Conservation (phyloP, 257 asterid species). For the Ophiorrhiza pumila region DNA sequence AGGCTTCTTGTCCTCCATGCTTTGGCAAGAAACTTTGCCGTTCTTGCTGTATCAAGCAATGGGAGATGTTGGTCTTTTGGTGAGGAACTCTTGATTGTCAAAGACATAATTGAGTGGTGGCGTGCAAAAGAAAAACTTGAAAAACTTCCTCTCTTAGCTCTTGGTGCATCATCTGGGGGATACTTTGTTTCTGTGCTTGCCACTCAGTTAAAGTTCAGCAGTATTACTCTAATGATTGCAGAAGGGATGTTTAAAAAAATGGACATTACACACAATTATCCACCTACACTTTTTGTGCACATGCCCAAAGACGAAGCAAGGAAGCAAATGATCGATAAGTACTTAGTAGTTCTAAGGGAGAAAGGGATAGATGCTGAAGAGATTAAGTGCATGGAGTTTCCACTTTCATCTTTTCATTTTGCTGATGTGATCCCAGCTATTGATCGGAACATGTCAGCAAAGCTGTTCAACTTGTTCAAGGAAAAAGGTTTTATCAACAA, state of each 20-base stretch:
- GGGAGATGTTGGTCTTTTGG: constrained; percentile 80
- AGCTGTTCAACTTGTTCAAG: constrained; percentile 47
- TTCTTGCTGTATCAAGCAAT: constrained; percentile 70
- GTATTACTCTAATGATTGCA: constrained; percentile 71
- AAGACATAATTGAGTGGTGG: constrained; percentile 67
- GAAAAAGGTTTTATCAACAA: constrained; percentile 64
- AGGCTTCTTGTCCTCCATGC: constrained; percentile 80
- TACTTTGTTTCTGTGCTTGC: constrained; percentile 86
- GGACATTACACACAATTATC: constrained; percentile 50
- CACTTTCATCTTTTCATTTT: constrained; percentile 56
- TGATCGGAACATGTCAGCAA: constrained; percentile 39
- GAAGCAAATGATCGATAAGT: constrained; percentile 51
- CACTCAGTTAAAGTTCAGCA: constrained; percentile 42
- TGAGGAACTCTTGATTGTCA: constrained; percentile 52
- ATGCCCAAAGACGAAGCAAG: constrained; percentile 92
- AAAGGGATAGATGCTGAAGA: constrained; percentile 69
- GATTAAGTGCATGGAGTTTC: constrained; percentile 70
- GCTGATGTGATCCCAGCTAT: constrained; percentile 67
- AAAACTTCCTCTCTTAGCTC: constrained; percentile 66
- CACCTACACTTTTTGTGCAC: constrained; percentile 88
- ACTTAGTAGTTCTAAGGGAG: constrained; percentile 46
- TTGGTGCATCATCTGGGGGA: constrained; percentile 98
- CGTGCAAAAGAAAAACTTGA: constrained; percentile 46
- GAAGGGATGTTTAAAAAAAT: constrained; percentile 73
- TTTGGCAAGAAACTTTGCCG: constrained; percentile 70